Percentiles rank a stretch among this genome's conserved stretches.
These are phyloP conservation scores for Penstemon eatonii DNA, from an alignment of 257 asterid species.

Conservation along the genomic window DNA sequence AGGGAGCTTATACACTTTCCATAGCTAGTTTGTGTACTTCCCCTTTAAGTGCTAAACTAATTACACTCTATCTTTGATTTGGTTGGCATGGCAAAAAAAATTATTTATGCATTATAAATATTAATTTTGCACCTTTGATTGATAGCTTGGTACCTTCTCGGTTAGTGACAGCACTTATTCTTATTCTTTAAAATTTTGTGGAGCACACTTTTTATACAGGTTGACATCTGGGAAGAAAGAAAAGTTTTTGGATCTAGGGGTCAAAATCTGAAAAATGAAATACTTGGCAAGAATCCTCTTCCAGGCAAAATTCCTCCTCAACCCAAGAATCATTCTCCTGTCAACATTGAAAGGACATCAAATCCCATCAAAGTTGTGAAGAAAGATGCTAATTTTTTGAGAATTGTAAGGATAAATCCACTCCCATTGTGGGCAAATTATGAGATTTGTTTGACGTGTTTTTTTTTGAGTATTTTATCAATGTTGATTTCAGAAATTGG, in stretches of 20 bases:
- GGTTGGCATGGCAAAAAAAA: not conserved
- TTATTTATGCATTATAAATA: not conserved
- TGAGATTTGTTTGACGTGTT: constrained; percentile 11
- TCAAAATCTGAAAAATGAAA: constrained; percentile 76
- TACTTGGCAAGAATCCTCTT: constrained; percentile 59
- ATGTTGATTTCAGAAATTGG: constrained; percentile 65
- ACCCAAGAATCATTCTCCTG: constrained; percentile 33
- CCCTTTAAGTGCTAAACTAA: not conserved
- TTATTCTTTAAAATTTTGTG: not conserved
- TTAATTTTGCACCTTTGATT: not conserved
- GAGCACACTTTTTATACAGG: constrained; percentile 44
- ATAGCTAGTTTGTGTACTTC: not conserved
- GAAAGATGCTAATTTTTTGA: constrained; percentile 75
- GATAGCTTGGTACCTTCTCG: not conserved
- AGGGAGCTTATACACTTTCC: not conserved
- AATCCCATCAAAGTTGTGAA: constrained; percentile 81
- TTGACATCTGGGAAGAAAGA: constrained; percentile 91
- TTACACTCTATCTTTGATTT: not conserved
- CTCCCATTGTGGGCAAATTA: constrained; percentile 14
- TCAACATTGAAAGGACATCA: constrained; percentile 44
- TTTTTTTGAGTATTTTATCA: constrained; percentile 19
- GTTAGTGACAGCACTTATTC: not conserved
- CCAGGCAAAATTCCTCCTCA: constrained; percentile 61
- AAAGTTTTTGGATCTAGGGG: constrained; percentile 97
- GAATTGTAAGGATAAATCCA: constrained; percentile 62